Evolutionary conservation across 108 stramenopile genomes (phyloP), one percentile per base, ranked within the genome.

Genomic region (Nitzschia inconspicua): DNA sequence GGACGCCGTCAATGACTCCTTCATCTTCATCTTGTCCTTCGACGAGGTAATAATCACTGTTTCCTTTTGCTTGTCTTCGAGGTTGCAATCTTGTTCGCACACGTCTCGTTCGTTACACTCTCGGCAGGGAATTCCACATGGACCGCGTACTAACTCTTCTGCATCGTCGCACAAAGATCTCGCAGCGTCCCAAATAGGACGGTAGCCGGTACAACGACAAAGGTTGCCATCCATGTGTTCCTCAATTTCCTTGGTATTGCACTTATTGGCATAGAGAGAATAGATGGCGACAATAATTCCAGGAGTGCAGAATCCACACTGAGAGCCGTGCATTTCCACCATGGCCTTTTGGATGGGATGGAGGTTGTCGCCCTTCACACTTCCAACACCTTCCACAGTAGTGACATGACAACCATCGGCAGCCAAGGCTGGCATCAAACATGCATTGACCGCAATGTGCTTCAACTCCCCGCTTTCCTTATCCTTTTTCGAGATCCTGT

Each of bases 271-370:
- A 60, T 95, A 77, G 8, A 96, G 51, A 19, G 93, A 73, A 66
- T 95, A 98, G 36, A 98, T 49, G 7, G 92, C 80, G 73, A 96
- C 91, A 44, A 96, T 80, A 42, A 98, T 96, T 30, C 97, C 97
- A 9, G 97, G 97, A 24, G 97, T 98, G 60, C 97, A 98, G 70
- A 91, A 98, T 25, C 94, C 97, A 67, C 97, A 98, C 69, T 98
- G 97, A 6, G 89, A 91, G 14, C 95, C 97, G 60, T 98, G 97
- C 78, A 91, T 54, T 47, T 91, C 88, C 23, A 91, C 91, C 76
- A 98, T 88, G 44, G 92, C 86, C 61, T 82, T 60, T 75, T 98
- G 97, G 43, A 98, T 73, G 7, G 95, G 95, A 62, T 97, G 97
- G 41, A 96, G 46, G 16, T 87, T 77, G 60, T 70, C 80, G 4